Percentiles rank a stretch among this genome's conserved stretches.
These are phyloP conservation scores for Knoxia roxburghii DNA, from an alignment of 257 asterid genomes.

Conservation along the genomic window DNA sequence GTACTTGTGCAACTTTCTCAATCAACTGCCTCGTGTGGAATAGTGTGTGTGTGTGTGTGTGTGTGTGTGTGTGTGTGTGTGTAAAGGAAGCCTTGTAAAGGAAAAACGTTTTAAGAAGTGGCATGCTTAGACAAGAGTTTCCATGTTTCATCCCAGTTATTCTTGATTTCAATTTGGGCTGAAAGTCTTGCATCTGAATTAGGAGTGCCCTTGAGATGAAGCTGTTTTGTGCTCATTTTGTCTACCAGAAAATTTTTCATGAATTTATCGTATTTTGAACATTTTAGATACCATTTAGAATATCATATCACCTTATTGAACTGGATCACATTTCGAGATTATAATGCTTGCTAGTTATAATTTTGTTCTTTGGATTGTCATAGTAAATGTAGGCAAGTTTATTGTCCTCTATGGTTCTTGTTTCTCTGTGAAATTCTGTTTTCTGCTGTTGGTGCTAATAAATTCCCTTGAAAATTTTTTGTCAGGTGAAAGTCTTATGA, in stretches of 20 bases:
- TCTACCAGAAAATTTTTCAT: neutral
- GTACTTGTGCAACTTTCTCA: neutral
- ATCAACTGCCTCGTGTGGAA: neutral
- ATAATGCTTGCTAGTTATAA: neutral
- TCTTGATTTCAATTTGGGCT: neutral
- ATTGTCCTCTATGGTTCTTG: too few relatives aligned
- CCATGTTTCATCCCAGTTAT: neutral
- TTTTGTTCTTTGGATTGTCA: neutral
- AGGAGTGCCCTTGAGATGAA: neutral
- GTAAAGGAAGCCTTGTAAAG: neutral
- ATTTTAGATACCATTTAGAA: neutral
- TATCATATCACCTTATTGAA: neutral
- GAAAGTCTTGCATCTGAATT: neutral
- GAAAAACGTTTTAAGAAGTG: neutral
- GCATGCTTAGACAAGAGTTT: neutral
- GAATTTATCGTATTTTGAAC: neutral
- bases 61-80: neutral
- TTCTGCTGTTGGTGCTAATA: neutral
- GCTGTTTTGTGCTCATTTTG: neutral
- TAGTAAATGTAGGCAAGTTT: too few relatives aligned
- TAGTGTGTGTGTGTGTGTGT: neutral
- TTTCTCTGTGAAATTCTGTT: neutral
- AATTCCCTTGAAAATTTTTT: conserved; percentile 4
- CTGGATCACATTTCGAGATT: neutral
- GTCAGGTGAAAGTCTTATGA: conserved; percentile 74